Base-by-base conservation (phyloP, 441 rosid genomes). In the Cnidoscolus chayamansa region DNA sequence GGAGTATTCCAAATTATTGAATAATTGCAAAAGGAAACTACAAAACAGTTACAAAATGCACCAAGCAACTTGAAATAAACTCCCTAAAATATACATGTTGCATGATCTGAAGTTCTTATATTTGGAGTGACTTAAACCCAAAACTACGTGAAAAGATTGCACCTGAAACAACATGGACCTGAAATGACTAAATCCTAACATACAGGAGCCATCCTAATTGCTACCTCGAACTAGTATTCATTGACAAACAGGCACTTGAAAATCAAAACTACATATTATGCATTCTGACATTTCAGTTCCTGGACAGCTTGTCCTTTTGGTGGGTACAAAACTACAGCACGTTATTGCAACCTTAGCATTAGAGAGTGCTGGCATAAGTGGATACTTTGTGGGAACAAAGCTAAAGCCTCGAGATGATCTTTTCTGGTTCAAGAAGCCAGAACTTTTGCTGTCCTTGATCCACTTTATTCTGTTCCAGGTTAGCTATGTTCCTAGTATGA, bases 401-500 rank as follows among this genome's bases (percentile, higher is more conserved):
- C 82, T 93, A 72, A 78, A 84, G 73, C 98, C 97, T 76, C 87
- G 93, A 49, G 98, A 93, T 77, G 87, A 87, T 70, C 84, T 87
- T 15, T 93, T 93, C 78, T 93, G 98, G 98, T 88, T 93, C 72
- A 51, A 70, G 32, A 82, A 84, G 63, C 97, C 98, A 0, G 79
- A 67, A 65, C 78, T 93, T 17, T 71, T 91, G 71, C 82, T 93
- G 79, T 57, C 83, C 51, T 82, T 93, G 74, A 91, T 91, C 76
- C 98, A 93, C 69, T 82, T 93, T 82, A 81, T 89, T 57, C 90
- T 93, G 6, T 91, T 93, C 82, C 98, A 93, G 78, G 98, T 93
- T 55, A 59, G 71, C 35, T 62, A 63, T 55, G 25, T 43, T 68
- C 76, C 35, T 70, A 59, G 31, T 58, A 65, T 63, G 17, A 47